Conservation (phyloP, 306 rosid species). For the Castanea mollissima region DNA sequence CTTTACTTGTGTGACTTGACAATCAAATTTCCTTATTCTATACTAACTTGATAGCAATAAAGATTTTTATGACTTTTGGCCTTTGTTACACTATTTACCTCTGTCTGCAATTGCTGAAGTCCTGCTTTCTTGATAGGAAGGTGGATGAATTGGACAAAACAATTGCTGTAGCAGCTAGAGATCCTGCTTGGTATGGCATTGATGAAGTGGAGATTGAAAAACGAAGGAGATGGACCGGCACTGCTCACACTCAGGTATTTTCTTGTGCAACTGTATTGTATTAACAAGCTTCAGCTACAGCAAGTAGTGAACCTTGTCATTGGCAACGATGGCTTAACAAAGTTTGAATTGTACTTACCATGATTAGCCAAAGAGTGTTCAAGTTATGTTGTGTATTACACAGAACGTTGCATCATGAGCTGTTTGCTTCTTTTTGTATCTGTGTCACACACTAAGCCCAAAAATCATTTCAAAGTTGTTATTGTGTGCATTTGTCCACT, state of each 20-base stretch:
- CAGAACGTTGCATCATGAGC: too few relatives aligned
- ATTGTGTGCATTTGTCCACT: too few relatives aligned
- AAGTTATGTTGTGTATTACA: too few relatives aligned
- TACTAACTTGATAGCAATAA: not conserved
- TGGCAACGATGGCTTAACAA: too few relatives aligned
- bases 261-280: not conserved
- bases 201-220: slow-evolving; percentile 83
- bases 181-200: slow-evolving; percentile 85
- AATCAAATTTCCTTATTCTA: not conserved
- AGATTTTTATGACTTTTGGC: not conserved
- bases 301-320: not conserved
- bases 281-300: not conserved
- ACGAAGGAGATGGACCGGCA: slow-evolving; percentile 88
- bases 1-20: too few relatives aligned
- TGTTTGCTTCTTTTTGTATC: too few relatives aligned
- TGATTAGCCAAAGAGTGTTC: too few relatives aligned
- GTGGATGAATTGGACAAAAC: slow-evolving; percentile 97
- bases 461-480: too few relatives aligned
- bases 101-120: slow-evolving; percentile 50
- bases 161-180: slow-evolving; percentile 88
- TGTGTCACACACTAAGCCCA: too few relatives aligned
- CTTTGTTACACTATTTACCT: not conserved
- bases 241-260: slow-evolving; percentile 84
- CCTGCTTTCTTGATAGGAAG: slow-evolving; percentile 83
- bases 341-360: too few relatives aligned